These are phyloP conservation scores for Talaromyces thailandensis DNA, from an alignment of 495 filamentous ascomycete genomes.

Conservation along the genomic window DNA sequence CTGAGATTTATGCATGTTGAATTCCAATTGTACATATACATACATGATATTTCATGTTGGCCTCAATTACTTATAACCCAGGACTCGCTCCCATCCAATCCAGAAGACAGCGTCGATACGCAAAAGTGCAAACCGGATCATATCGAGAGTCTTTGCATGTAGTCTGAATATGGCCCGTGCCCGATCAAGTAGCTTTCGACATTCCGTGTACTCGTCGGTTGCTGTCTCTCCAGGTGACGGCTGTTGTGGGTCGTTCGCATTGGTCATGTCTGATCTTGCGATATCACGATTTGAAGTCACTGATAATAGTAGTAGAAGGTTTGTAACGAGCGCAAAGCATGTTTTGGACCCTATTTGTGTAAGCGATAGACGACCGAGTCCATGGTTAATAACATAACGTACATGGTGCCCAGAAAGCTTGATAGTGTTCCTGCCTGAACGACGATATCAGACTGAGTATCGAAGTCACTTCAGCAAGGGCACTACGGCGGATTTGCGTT, in stretches of 20 bases:
- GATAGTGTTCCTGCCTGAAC: slow-evolving; percentile 1
- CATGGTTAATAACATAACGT: not conserved
- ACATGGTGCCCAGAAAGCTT: slow-evolving; percentile 4
- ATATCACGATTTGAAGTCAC: slow-evolving; percentile 1
- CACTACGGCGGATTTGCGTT: not conserved
- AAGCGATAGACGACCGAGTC: not conserved
- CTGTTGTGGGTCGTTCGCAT: not conserved
- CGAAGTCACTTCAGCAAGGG: not conserved
- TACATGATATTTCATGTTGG: not conserved
- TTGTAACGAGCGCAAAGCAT: not conserved
- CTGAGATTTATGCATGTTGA: not conserved
- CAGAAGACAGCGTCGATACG: slow-evolving; percentile 1
- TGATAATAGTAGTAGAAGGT: not conserved
- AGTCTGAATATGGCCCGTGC: not conserved
- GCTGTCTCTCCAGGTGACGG: not conserved
- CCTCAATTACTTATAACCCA: not conserved
- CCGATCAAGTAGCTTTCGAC: not conserved
- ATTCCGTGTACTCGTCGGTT: not conserved
- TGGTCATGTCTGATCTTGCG: not conserved
- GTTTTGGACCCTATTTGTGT: not conserved
- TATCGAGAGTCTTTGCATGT: slow-evolving; percentile 1
- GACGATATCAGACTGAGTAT: slow-evolving; percentile 1
- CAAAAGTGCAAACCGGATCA: slow-evolving; percentile 1
- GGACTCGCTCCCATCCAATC: slow-evolving; percentile 1
- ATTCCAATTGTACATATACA: not conserved